Evolutionary conservation across 805 yeast genomes (phyloP), one percentile per base, ranked within the genome.

Genomic region (Candida glaebosa): DNA sequence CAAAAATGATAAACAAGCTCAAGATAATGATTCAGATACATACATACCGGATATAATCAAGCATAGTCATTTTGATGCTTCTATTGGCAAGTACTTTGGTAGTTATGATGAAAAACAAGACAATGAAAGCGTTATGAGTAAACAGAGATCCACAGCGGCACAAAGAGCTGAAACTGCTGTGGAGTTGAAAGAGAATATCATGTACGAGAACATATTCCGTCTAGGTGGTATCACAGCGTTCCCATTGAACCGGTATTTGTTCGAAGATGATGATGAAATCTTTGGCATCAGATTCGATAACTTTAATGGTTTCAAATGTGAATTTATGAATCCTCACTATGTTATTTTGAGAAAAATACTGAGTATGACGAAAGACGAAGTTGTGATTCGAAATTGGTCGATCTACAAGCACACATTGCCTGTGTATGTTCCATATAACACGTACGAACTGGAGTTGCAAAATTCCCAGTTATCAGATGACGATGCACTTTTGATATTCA

Each of bases 201-300:
- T 67, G 34, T 50, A 64, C 34, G 83, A 78, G 44, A 76, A 75
- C 46, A 56, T 75, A 15, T 66, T 63, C 41, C 51, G 83, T 39
- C 50, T 76, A 42, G 73, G 68, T 5, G 81, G 81, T 1, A 51
- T 73, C 22, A 76, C 82, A 0, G 73, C 73, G 0, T 78, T 78
- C 41, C 78, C 79, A 0, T 62, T 78, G 32, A 73, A 73, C 46
- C 63, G 61, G 42, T 44, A 43, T 15, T 42, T 63, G 18, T 61
- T 62, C 37, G 63, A 52, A 8, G 42, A 49, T 0, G 53, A 48
- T 31, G 66, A 61, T 7, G 53, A 57, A 8, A 53, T 67, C 26
- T 44, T 78, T 22, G 83, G 83, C 0, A 46, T 78, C 5, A 54
- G 83, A n/a, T 76, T 76, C 49, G 83, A 78, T 44, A 49, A 67